Conservation (phyloP, 106 monocot genomes). For the Phalaenopsis equestris region DNA sequence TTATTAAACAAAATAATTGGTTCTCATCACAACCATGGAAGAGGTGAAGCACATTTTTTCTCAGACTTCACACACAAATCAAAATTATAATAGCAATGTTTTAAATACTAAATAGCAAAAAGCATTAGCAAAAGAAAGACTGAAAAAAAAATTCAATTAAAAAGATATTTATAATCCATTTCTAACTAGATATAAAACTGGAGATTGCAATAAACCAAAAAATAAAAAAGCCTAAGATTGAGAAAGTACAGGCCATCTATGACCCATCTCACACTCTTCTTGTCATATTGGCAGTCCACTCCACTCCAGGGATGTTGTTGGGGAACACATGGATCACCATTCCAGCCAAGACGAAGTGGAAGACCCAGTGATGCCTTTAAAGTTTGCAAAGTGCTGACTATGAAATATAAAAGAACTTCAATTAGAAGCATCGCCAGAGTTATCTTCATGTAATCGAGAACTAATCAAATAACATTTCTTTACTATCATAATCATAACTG, state of each 20-base stretch:
- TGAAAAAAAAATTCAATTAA: background rate
- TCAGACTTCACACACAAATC: background rate
- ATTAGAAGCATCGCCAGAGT: slow-evolving; percentile 9
- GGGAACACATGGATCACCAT: slow-evolving; percentile 98
- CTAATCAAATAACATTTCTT: background rate
- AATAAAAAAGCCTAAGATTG: slow-evolving; percentile 25
- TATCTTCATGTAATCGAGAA: background rate
- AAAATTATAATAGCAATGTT: background rate
- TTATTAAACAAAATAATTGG: background rate
- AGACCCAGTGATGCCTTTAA: slow-evolving; percentile 68
- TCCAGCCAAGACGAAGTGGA: slow-evolving; percentile 96
- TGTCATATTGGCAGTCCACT: slow-evolving; percentile 85
- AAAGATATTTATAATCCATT: slow-evolving; percentile 1
- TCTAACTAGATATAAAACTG: background rate
- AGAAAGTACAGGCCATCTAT: slow-evolving; percentile 89
- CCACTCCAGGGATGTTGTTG: slow-evolving; percentile 99
- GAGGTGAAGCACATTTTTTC: background rate
- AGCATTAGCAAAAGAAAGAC: background rate
- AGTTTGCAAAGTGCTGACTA: slow-evolving; percentile 65
- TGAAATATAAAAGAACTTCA: slow-evolving; percentile 5
- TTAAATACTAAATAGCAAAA: background rate
- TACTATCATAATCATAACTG: background rate
- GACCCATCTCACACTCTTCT: slow-evolving; percentile 43
- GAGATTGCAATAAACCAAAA: slow-evolving; percentile 1
- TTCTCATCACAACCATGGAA: background rate